Conservation (phyloP, 768 basidiomycete species). For the Dioszegia hungarica region DNA sequence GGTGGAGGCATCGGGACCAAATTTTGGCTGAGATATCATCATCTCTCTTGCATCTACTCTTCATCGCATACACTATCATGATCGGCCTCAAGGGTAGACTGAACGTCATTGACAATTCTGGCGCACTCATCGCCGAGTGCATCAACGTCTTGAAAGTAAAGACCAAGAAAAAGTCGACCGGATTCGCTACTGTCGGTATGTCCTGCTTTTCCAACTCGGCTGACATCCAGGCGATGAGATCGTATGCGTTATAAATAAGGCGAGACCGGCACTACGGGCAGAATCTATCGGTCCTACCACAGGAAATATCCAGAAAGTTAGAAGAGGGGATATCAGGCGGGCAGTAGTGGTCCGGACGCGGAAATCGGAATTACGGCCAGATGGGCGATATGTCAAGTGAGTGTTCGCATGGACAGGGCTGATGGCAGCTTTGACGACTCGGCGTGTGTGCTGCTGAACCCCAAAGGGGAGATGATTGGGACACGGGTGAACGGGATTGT, state of each 20-base stretch:
- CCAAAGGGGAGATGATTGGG: conserved; percentile 83
- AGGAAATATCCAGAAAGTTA: conserved; percentile 74
- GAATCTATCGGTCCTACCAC: conserved; percentile 56
- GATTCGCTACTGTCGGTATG: conserved; percentile 64
- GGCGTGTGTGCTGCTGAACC: conserved; percentile 86
- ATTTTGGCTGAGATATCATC: background rate
- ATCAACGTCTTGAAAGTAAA: conserved; percentile 95
- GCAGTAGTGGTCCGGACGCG: conserved; percentile 93
- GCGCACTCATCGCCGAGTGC: conserved; percentile 88
- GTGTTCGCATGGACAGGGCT: background rate
- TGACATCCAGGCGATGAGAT: conserved; percentile 14
- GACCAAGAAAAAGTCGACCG: conserved; percentile 66
- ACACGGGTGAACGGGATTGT: conserved; percentile 92
- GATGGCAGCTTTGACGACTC: conserved; percentile 77
- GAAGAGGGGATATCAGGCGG: conserved; percentile 87
- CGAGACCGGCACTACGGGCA: conserved; percentile 66
- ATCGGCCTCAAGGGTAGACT: conserved; percentile 85
- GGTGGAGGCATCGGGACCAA: too few species aligned
- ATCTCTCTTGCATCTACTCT: background rate
- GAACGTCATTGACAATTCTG: conserved; percentile 88
- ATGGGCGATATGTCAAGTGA: conserved; percentile 70
- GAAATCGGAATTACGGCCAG: conserved; percentile 76
- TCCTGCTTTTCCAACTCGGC: background rate
- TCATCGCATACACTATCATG: conserved; percentile 54
- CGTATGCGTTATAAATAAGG: conserved; percentile 70